Evolutionary conservation across 306 rosid genomes (phyloP).

Genomic region (Sindora glabra): DNA sequence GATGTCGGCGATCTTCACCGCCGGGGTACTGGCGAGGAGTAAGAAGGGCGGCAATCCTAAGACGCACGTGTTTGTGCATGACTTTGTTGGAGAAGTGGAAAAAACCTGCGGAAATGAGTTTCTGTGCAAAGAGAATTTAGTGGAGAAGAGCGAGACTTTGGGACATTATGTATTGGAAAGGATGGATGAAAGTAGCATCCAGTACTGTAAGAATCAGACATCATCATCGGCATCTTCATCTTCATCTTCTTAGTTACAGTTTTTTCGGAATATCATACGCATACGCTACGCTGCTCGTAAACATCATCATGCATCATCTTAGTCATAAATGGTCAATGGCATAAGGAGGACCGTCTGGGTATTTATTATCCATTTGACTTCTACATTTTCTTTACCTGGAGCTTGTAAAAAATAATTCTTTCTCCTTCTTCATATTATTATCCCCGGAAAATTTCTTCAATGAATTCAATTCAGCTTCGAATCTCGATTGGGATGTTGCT

Average conservation of each 20-base stretch:
- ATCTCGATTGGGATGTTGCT: constrained; percentile 12
- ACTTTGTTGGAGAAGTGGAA: constrained; percentile 51
- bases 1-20: constrained; percentile 77
- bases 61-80: constrained; percentile 89
- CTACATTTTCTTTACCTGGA: constrained; percentile 19
- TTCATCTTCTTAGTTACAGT: constrained; percentile 18
- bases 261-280: no score
- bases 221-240: constrained; percentile 16
- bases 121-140: constrained; percentile 69
- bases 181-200: constrained; percentile 69
- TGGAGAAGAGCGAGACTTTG: constrained; percentile 52
- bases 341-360: constrained; percentile 17
- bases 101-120: constrained; percentile 71
- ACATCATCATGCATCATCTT: no score
- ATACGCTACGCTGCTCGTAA: no score
- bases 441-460: constrained; percentile 22
- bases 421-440: neutral
- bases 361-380: constrained; percentile 35
- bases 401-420: constrained; percentile 60
- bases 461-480: constrained; percentile 22
- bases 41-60: constrained; percentile 81
- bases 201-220: constrained; percentile 53
- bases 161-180: constrained; percentile 82
- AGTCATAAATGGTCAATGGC: constrained; percentile 16
- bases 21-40: constrained; percentile 83